Conservation (phyloP, 495 filamentous ascomycete species). For the Penicillium bovifimosum region DNA sequence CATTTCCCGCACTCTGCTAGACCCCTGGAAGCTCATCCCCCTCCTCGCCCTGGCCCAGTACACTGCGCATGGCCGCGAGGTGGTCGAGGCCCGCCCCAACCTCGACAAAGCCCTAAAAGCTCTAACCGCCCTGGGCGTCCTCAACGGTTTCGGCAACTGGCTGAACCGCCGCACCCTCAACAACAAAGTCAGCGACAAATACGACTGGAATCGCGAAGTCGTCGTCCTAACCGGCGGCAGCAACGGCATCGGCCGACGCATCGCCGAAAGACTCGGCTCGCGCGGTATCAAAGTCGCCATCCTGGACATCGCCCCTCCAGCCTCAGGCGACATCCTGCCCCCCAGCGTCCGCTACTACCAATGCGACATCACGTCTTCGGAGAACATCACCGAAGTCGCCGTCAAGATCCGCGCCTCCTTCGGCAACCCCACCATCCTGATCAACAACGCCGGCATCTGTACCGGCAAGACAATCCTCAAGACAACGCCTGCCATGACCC, state of each 20-base stretch:
- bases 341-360: constrained; percentile 55
- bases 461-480: constrained; percentile 57
- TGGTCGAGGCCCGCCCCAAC: constrained; percentile 44
- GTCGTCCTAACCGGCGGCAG: constrained; percentile 68
- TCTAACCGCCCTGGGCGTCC: constrained; percentile 37
- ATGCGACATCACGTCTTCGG: constrained; percentile 56
- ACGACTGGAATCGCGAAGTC: constrained; percentile 65
- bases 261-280: constrained; percentile 56
- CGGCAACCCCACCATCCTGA: constrained; percentile 62
- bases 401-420: constrained; percentile 46
- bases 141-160: constrained; percentile 43
- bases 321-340: constrained; percentile 41
- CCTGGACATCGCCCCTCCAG: constrained; percentile 59
- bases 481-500: constrained; percentile 49
- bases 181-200: constrained; percentile 55
- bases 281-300: constrained; percentile 57
- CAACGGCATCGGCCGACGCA: constrained; percentile 58
- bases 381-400: constrained; percentile 43
- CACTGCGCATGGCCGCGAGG: constrained; percentile 50
- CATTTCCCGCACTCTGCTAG: constrained; percentile 51
- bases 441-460: constrained; percentile 70
- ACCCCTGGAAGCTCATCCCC: constrained; percentile 52
- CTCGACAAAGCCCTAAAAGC: constrained; percentile 22
- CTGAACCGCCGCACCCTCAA: constrained; percentile 52
- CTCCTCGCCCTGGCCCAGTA: constrained; percentile 54